Evolutionary conservation across 1,284 basidiomycete species (phyloP).

Genomic region (Fomitopsis palustris): DNA sequence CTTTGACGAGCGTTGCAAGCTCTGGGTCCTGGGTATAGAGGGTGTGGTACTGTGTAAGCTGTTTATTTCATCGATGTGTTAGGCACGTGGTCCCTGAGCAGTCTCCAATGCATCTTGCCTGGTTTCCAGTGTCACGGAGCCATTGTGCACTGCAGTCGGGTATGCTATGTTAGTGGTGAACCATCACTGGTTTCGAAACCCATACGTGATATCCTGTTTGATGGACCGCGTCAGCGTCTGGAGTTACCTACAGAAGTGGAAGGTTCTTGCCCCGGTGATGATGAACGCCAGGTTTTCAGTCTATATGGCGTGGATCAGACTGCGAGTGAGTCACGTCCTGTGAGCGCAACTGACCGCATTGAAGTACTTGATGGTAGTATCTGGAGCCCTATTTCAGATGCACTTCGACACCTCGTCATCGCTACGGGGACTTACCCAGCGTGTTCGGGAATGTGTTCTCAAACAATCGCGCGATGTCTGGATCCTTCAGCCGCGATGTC

Average conservation of each 20-base stretch:
- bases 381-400: conserved; percentile 28
- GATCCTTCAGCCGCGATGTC: conserved; percentile 66
- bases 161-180: not conserved
- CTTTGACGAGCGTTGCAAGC: conserved; percentile 63
- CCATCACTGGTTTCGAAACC: not conserved
- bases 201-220: conserved; percentile 62
- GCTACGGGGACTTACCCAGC: conserved; percentile 42
- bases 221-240: not conserved
- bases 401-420: too few species aligned
- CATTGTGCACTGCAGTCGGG: conserved; percentile 50
- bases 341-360: conserved; percentile 38
- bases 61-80: not conserved
- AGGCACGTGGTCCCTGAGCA: too few species aligned
- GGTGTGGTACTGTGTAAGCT: conserved; percentile 67
- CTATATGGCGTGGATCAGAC: conserved; percentile 23
- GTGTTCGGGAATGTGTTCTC: conserved; percentile 80
- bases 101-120: conserved; percentile 36
- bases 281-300: conserved; percentile 71
- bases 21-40: conserved; percentile 54
- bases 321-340: not conserved
- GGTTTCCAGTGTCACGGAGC: conserved; percentile 76
- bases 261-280: conserved; percentile 57
- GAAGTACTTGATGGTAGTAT: conserved; percentile 75
- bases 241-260: not conserved
- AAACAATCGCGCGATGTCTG: conserved; percentile 70